phyloP scores from a whole-genome alignment of 495 filamentous ascomycete genomes.

The Podospora tetraspora region DNA sequence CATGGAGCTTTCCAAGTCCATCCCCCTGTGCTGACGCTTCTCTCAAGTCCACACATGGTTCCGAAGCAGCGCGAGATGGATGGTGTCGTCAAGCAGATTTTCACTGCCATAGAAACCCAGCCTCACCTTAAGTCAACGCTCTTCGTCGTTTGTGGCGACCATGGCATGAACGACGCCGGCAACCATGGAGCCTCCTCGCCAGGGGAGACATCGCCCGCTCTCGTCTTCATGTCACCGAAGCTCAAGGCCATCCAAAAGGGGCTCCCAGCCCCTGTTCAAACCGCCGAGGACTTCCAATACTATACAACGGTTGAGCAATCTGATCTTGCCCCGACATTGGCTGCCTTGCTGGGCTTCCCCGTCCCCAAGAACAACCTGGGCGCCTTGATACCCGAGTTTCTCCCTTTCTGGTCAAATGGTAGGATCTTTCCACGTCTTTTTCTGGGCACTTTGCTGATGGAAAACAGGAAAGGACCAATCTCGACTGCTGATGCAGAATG shows the following conservation, averaged over 20 bases:
- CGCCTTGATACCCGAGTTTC: conserved; percentile 73
- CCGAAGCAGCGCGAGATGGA: conserved; percentile 97
- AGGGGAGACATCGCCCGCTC: conserved; percentile 87
- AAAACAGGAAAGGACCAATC: conserved; percentile 51
- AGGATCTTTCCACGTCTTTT: conserved; percentile 20
- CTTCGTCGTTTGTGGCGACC: conserved; percentile 84
- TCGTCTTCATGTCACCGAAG: conserved; percentile 89
- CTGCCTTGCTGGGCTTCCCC: conserved; percentile 79
- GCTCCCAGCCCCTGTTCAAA: conserved; percentile 41
- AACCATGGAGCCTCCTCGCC: conserved; percentile 92
- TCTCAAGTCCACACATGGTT: conserved; percentile 72
- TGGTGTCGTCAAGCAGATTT: conserved; percentile 67
- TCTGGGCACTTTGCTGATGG: conserved; percentile 4
- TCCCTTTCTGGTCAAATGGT: conserved; percentile 65
- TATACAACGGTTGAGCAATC: conserved; percentile 85
- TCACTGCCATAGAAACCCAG: conserved; percentile 63
- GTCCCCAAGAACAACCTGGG: conserved; percentile 90
- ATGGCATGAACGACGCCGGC: conserved; percentile 98
- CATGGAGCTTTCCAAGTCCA: background rate
- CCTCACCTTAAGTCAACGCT: conserved; percentile 70
- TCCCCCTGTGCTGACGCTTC: conserved; percentile 13
- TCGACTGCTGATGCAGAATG: conserved; percentile 67
- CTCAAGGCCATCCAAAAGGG: conserved; percentile 52
- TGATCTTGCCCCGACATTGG: conserved; percentile 87
- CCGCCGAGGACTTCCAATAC: conserved; percentile 63